Percentiles rank a stretch among this genome's conserved stretches.
phyloP scores from a whole-genome alignment of 257 asterid genomes.

The Henckelia pumila region DNA sequence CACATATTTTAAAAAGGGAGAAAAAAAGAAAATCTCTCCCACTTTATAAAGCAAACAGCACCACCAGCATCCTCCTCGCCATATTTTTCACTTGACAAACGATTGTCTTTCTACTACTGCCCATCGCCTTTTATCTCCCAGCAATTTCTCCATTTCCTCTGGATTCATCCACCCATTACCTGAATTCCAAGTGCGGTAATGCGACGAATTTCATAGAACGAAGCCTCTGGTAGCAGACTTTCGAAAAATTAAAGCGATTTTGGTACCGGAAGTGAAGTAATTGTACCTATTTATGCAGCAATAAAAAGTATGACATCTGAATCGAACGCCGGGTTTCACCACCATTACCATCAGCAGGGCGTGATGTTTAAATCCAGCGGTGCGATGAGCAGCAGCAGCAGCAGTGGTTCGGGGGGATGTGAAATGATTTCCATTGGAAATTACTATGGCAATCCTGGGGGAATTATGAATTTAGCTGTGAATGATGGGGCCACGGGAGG shows the following conservation, averaged over 20 bases:
- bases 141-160: conserved; percentile 26
- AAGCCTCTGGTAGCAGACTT: conserved; percentile 25
- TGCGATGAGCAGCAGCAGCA: conserved; percentile 33
- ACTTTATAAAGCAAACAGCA: conserved; percentile 14
- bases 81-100: conserved; percentile 10
- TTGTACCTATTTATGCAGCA: conserved; percentile 8
- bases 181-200: conserved; percentile 11
- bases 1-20: no score
- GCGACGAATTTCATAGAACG: conserved; percentile 25
- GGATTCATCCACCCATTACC: conserved; percentile 22
- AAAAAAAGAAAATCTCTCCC: conserved; percentile 7
- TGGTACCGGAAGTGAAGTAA: conserved; percentile 29
- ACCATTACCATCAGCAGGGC: conserved; percentile 36
- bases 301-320: conserved; percentile 54
- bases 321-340: conserved; percentile 52
- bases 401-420: conserved; percentile 33
- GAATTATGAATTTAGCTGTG: conserved; percentile 33
- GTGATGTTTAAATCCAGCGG: conserved; percentile 41
- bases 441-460: conserved; percentile 37
- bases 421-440: conserved; percentile 47
- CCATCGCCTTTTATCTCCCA: conserved; percentile 16
- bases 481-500: conserved; percentile 39
- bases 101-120: conserved; percentile 16
- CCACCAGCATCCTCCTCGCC: conserved; percentile 15
- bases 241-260: conserved; percentile 1